Evolutionary conservation across 2,329 filamentous ascomycete genomes (phyloP).

Genomic region (Beauveria bassiana): DNA sequence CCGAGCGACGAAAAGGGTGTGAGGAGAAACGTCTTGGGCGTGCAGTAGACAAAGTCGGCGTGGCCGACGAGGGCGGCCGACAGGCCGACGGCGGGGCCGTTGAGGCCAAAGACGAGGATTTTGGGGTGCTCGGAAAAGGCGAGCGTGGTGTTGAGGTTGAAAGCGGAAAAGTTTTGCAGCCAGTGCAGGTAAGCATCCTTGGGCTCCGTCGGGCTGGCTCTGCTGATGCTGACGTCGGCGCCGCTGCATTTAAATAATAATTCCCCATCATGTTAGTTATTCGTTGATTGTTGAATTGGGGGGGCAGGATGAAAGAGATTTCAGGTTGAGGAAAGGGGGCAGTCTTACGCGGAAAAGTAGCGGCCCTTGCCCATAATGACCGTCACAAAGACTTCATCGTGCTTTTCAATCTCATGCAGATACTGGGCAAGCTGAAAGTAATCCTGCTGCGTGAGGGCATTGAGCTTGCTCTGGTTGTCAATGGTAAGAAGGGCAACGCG

Average conservation of each 20-base stretch:
- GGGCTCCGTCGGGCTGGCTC: constrained; percentile 29
- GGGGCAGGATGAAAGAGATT: no score
- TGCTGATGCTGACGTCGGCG: constrained; percentile 62
- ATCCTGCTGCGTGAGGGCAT: constrained; percentile 62
- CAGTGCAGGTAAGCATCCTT: constrained; percentile 42
- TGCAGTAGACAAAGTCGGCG: constrained; percentile 87
- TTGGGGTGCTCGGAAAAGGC: constrained; percentile 92
- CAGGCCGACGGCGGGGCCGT: constrained; percentile 84
- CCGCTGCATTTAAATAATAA: constrained; percentile 43
- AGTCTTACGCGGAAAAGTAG: constrained; percentile 75
- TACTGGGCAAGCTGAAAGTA: constrained; percentile 72
- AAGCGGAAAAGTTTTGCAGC: constrained; percentile 66
- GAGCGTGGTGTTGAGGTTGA: constrained; percentile 84
- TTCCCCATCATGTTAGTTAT: no score
- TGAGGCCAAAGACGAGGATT: constrained; percentile 83
- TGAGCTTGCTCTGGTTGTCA: constrained; percentile 78
- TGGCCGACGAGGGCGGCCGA: constrained; percentile 75
- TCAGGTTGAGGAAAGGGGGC: neutral
- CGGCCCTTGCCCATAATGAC: constrained; percentile 76
- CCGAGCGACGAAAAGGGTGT: constrained; percentile 89
- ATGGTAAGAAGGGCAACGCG: constrained; percentile 69
- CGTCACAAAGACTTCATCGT: constrained; percentile 77
- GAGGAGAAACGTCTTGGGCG: constrained; percentile 74
- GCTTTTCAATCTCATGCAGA: constrained; percentile 68
- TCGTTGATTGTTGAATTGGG: no score